Evolutionary conservation across 345 rosid genomes (phyloP), one percentile per base, ranked within the genome.

Genomic region (Mallotus nudiflorus): DNA sequence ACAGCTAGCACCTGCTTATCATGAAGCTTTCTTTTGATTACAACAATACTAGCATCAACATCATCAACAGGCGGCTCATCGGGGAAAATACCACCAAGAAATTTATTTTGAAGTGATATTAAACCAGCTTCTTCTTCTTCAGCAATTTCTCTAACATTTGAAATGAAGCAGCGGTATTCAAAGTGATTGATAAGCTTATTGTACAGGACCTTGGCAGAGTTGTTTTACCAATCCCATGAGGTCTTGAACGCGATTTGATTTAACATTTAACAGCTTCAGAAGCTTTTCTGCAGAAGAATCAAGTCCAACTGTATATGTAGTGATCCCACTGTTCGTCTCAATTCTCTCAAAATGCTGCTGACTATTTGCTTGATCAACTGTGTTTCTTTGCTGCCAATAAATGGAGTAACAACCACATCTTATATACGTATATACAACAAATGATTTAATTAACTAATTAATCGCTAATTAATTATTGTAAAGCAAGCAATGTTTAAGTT

Each of bases 301-400:
- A 11, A 81, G 62, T 58, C 87, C 87, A 60, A 84, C 85, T 0
- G 80, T 60, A 59, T 76, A 68, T 6, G 39, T 50, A 31, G 86
- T 86, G 9, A 87, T 82, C 35, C 82, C 55, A 86, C 57, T 5
- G 87, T 74, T 55, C 81, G 87, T 63, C 75, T 77, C 78, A 89
- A 3, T 64, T 71, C 58, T 33, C 63, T 58, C 78, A 80, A 65
- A 65, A 89, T 82, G 16, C 69, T 81, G 50, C 76, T 75, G 65
- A 82, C 85, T 59, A 91, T 22, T 48, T 12, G 64, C 44, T 28
- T 75, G 72, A 87, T 77, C 66, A 82, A 25, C 4, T 39, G 13
- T 58, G 46, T 5, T 55, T 75, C 60, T 3, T 60, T 40, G 10
- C 84, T 83, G 81, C 59, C 40, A 65, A 15, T 1, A 46, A 70